A percentile compares a stretch with the other conserved stretches of the same genome.
Evolutionary conservation across 495 filamentous ascomycete species (phyloP).

Genomic region (Lepraria neglecta): DNA sequence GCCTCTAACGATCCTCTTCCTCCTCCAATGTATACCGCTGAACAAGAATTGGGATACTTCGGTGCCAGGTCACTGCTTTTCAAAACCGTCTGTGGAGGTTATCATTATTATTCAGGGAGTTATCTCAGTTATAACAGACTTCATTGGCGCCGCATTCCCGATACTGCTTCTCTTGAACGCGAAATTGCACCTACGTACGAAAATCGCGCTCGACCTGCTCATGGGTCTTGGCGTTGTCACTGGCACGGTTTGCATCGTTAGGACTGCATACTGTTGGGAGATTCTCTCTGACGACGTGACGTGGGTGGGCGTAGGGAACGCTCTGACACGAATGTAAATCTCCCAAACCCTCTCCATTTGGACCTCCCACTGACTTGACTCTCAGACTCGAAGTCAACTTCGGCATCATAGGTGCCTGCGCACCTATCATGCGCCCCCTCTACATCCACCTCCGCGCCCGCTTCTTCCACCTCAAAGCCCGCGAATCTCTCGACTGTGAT

Average conservation of each 20-base stretch:
- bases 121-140: conserved; percentile 39
- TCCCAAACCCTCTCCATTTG: not conserved
- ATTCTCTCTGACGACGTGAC: conserved; percentile 27
- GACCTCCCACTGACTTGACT: not conserved
- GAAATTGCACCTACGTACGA: conserved; percentile 37
- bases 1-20: conserved; percentile 32
- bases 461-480: not conserved
- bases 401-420: conserved; percentile 22
- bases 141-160: conserved; percentile 40
- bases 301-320: conserved; percentile 26
- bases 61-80: conserved; percentile 21
- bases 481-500: not conserved
- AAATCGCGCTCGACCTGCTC: conserved; percentile 37
- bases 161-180: conserved; percentile 43
- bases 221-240: conserved; percentile 38
- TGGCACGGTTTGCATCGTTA: conserved; percentile 39
- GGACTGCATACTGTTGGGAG: conserved; percentile 37
- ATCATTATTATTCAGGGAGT: conserved; percentile 31
- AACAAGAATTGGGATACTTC: conserved; percentile 32
- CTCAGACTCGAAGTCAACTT: conserved; percentile 22
- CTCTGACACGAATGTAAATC: conserved; percentile 19
- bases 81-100: conserved; percentile 15
- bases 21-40: conserved; percentile 35
- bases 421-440: conserved; percentile 14
- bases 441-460: conserved; percentile 4